Base-by-base conservation (phyloP, 257 asterid genomes). In the Solanum chmielewskii region DNA sequence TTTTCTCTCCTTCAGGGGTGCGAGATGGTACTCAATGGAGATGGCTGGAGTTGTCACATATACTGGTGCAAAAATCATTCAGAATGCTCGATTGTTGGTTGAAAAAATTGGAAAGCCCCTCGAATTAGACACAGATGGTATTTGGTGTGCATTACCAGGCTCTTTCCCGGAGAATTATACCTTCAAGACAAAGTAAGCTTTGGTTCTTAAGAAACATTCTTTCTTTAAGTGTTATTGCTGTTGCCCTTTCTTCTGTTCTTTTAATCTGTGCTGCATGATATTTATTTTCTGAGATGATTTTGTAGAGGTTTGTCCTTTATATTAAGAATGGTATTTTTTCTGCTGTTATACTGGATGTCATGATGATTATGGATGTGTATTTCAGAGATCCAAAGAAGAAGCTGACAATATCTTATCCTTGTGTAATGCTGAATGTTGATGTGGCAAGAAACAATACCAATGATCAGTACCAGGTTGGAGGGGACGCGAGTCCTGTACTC, bases 11-110 rank as follows among this genome's bases (percentile, higher is more conserved):
- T 85, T 37, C 90, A 97, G 99, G 93, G 99, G 99, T 83, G 99
- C 99, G 90, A 93, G 99, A 90, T 97, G 99, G 99, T 97, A 95
- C 91, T 97, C 99, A 66, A 97, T 97, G 99, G 98, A 97, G 93
- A 97, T 97, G 99, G 99, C 99, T 11, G 99, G 99, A 88, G 98
- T 94, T 78, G 99, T 97, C 88, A 97, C 99, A 4, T 95, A 95
- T 91, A 97, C 99, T 45, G 99, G 99, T 45, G 98, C 99, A 59
- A 95, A 97, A 92, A 97, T 97, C 69, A 97, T 97, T 90, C 99
- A 97, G 93, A 97, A 97, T 93, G 99, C 99, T 87, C 97, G 99
- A 68, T 95, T 97, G 87, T 92, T 97, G 90, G 94, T 97, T 85
- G 99, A 97, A 91, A 93, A 97, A 90, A 97, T 97, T 87, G 99